Conservation (phyloP, 2,329 filamentous ascomycete species). For the Xylaria sp. region DNA sequence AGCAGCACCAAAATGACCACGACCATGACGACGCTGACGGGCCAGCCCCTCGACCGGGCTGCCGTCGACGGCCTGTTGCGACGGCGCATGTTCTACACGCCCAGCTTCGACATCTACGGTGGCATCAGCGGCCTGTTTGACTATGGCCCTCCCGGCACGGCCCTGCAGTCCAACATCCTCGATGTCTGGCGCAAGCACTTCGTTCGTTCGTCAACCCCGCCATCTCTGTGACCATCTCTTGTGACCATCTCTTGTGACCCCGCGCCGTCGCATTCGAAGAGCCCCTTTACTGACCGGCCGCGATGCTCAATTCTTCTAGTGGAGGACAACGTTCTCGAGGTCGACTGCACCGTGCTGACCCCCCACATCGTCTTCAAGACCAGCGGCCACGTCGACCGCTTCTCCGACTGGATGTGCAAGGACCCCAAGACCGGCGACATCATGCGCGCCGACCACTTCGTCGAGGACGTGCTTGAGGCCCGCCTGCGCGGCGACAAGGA, state of each 20-base stretch:
- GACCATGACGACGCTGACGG: conserved; percentile 76
- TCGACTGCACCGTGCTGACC: conserved; percentile 94
- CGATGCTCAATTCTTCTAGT: conserved; percentile 52
- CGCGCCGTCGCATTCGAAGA: no score
- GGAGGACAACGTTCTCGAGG: conserved; percentile 94
- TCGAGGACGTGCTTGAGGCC: conserved; percentile 91
- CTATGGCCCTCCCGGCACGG: conserved; percentile 86
- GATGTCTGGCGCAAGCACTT: conserved; percentile 95
- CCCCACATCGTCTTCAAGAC: conserved; percentile 95
- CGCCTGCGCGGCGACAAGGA: conserved; percentile 91
- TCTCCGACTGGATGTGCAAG: conserved; percentile 99
- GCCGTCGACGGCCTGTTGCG: conserved; percentile 86
- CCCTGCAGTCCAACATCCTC: conserved; percentile 87
- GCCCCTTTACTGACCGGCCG: background rate
- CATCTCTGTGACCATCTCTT: no score
- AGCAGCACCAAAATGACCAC: conserved; percentile 55
- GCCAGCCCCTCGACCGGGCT: conserved; percentile 86
- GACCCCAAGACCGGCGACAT: conserved; percentile 96
- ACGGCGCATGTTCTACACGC: conserved; percentile 92
- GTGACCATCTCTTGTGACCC: no score
- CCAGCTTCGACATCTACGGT: conserved; percentile 92
- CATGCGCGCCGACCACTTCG: conserved; percentile 93
- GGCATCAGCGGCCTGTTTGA: conserved; percentile 91
- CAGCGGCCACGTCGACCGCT: conserved; percentile 96
- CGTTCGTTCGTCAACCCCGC: conserved; percentile 57